These are phyloP conservation scores for Castanea mollissima DNA, from an alignment of 306 rosid species.

Conservation along the genomic window DNA sequence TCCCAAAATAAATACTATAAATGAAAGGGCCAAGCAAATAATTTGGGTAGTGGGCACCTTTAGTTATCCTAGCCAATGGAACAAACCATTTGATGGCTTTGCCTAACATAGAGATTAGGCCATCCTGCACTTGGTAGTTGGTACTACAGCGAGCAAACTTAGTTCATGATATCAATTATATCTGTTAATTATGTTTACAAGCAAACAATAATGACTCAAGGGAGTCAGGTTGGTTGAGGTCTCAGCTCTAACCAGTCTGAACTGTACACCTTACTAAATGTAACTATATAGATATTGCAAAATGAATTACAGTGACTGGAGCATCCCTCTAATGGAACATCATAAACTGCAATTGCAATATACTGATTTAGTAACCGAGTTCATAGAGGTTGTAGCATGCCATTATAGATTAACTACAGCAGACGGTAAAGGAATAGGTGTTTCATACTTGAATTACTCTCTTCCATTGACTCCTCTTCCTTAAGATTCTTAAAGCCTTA, in stretches of 20 bases:
- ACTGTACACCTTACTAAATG: neutral
- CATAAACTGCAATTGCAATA: neutral
- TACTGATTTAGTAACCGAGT: neutral
- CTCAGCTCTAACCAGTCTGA: neutral
- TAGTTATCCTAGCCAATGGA: neutral
- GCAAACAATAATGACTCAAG: neutral
- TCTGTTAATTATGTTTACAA: neutral
- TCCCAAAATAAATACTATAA: neutral
- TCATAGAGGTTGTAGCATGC: neutral
- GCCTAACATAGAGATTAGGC: neutral
- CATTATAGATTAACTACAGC: neutral
- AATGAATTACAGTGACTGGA: neutral
- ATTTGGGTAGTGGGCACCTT: neutral
- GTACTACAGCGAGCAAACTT: neutral
- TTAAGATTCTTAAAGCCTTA: constrained; percentile 74
- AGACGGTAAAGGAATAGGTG: neutral
- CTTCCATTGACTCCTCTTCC: constrained; percentile 69
- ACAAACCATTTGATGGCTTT: neutral
- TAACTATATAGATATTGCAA: neutral
- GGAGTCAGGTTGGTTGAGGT: neutral
- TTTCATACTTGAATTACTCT: constrained; percentile 69
- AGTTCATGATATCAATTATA: neutral
- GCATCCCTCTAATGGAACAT: neutral
- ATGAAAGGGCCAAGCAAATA: neutral
- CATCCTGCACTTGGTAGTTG: neutral